These are phyloP conservation scores for Lasiodiplodia gonubiensis DNA, from an alignment of 2,329 filamentous ascomycete species.

Conservation along the genomic window DNA sequence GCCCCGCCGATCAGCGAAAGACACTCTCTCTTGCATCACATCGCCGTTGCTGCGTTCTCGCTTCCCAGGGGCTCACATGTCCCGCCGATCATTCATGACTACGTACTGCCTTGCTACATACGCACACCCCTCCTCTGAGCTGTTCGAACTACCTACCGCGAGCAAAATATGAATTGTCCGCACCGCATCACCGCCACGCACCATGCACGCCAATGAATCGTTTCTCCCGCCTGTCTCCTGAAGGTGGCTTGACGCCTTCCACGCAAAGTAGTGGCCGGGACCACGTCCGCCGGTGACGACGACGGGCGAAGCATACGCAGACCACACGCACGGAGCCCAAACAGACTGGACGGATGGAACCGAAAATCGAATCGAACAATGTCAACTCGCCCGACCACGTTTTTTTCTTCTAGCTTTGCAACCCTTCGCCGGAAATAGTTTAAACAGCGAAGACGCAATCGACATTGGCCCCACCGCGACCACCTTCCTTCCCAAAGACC, in stretches of 20 bases:
- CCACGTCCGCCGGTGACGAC: neutral
- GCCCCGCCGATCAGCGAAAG: constrained; percentile 7
- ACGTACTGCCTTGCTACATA: neutral
- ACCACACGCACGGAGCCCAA: neutral
- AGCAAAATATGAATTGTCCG: neutral
- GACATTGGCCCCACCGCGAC: neutral
- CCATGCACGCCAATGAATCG: neutral
- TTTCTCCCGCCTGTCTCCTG: neutral
- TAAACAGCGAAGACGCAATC: neutral
- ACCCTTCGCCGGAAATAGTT: neutral
- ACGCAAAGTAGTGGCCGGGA: too few species aligned
- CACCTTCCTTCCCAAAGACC: neutral
- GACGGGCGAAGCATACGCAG: neutral
- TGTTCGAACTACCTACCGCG: neutral
- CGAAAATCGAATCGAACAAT: neutral
- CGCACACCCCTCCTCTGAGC: neutral
- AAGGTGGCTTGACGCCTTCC: neutral
- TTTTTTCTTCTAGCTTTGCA: neutral
- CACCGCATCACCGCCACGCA: neutral
- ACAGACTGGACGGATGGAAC: too few species aligned
- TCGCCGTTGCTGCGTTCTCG: neutral
- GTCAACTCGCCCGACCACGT: neutral
- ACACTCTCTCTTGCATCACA: constrained; percentile 1
- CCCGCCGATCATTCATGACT: neutral
- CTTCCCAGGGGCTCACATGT: neutral